Base-by-base conservation (phyloP, 768 basidiomycete species). In the Erythrobasidium yunnanense region DNA sequence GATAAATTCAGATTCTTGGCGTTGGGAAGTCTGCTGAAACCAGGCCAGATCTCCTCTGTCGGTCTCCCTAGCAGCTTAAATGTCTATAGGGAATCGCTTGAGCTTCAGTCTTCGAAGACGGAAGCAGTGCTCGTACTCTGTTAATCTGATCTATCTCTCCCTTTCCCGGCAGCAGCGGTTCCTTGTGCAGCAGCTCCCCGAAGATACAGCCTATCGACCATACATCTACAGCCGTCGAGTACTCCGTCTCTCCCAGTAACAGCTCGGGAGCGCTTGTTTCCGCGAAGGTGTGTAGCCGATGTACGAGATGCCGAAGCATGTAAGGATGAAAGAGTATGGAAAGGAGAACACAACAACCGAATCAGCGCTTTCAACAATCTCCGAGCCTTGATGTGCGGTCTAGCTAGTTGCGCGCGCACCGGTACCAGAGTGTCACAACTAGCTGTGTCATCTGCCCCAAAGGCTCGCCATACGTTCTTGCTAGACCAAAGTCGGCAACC, bases 181-280 rank as follows among this genome's bases (percentile, higher is more conserved):
- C 90, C 70, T 91, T 91, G 71, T 93, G 80, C 72, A 99, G 83
- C 52, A 99, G 80, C 76, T 99, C 95, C 15, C 88, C 92, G 73
- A 97, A 96, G 70, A 99, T 96, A 79, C 95, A 99, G 6, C 95
- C 95, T 8, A 95, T 90, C 53, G 90, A 93, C 95, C 95, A 99
- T 83, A 97, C 84, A 75, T 99, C 95, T 65, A 99, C 83, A 0
- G 92, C 86, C 20, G 93, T 99, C 15, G 90, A 87, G 76, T 99
- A 99, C 34, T 86, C 88, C 66, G 84, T 87, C 13, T 88, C 89
- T 13, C 93, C 95, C 27, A 99, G 80, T 17, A 99, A 80, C 51
- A 99, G 88, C 79, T 97, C 95, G 1, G 95, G 95, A 6, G 92
- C 88, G 42, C 91, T 95, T 74, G 4, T 65, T 45, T 58, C 5